A percentile compares a stretch with the other conserved stretches of the same genome.
phyloP scores from a whole-genome alignment of 2,329 filamentous ascomycete genomes.

The Monilinia polystroma region DNA sequence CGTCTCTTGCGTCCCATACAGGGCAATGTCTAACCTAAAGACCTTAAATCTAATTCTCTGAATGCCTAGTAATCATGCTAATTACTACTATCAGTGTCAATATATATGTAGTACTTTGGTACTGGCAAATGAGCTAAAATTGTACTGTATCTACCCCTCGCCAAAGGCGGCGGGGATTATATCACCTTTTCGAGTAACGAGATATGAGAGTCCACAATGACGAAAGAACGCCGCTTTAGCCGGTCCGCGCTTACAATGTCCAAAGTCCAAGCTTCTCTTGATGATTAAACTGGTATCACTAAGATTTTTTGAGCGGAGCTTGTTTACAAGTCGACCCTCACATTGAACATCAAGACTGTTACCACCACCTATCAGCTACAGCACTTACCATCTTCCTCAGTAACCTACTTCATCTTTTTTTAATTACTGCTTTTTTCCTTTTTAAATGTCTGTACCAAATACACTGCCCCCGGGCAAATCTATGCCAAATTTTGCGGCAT shows the following conservation, averaged over 20 bases:
- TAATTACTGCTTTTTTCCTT: constrained; percentile 31
- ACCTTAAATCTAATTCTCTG: too few relatives aligned
- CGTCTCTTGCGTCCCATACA: background rate
- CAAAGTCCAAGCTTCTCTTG: constrained; percentile 30
- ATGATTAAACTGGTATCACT: constrained; percentile 24
- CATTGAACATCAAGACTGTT: constrained; percentile 24
- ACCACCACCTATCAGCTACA: constrained; percentile 28
- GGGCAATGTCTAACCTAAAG: background rate
- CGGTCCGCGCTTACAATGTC: constrained; percentile 1
- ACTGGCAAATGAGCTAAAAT: background rate
- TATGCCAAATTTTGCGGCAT: constrained; percentile 39
- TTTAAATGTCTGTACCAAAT: constrained; percentile 36
- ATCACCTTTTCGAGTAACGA: background rate
- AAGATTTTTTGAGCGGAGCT: constrained; percentile 25
- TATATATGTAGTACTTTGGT: background rate
- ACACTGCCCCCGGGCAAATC: constrained; percentile 34
- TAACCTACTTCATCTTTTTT: constrained; percentile 28
- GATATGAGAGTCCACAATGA: constrained; percentile 14
- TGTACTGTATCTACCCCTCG: background rate
- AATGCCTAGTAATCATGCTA: too few relatives aligned
- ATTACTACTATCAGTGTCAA: background rate
- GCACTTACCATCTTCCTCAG: constrained; percentile 28
- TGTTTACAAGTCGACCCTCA: constrained; percentile 22
- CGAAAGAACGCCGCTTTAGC: constrained; percentile 23
- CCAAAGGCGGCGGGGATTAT: constrained; percentile 18